Evolutionary conservation across 2,329 filamentous ascomycete genomes (phyloP).

Genomic region (Hymenoscyphus occultus): DNA sequence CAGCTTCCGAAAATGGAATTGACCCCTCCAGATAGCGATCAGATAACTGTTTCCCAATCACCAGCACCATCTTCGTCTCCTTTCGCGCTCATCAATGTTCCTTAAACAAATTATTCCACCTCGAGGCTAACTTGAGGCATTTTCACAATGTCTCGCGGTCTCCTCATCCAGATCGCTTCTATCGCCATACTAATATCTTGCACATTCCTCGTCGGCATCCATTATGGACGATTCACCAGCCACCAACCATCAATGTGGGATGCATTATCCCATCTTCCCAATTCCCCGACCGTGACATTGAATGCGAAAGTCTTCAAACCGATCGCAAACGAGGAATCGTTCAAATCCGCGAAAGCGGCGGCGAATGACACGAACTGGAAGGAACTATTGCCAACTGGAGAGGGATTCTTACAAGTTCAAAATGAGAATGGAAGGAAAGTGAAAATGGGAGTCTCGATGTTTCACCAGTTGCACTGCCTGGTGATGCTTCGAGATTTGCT

Average conservation of each 20-base stretch:
- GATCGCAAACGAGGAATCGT: constrained; percentile 4
- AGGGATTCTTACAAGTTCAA: neutral
- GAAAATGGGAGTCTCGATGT: constrained; percentile 5
- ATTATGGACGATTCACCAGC: constrained; percentile 7
- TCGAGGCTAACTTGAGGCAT: neutral
- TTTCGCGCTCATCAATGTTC: neutral
- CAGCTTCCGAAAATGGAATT: neutral
- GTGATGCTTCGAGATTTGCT: constrained; percentile 3
- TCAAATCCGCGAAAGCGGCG: constrained; percentile 6
- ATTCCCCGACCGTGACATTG: neutral
- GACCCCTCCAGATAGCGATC: neutral
- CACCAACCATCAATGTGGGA: neutral
- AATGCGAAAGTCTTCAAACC: constrained; percentile 5
- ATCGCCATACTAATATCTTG: neutral
- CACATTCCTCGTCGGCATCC: constrained; percentile 6
- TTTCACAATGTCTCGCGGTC: neutral
- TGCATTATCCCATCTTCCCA: neutral
- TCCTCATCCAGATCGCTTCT: neutral
- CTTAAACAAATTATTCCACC: neutral
- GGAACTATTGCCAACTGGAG: neutral
- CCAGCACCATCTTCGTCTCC: neutral
- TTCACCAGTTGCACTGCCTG: neutral
- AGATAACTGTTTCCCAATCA: neutral
- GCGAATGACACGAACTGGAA: constrained; percentile 5
- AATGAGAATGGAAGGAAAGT: neutral